Conservation (phyloP, 192 early-diverging fungal species). For the Backusella australiensis region DNA sequence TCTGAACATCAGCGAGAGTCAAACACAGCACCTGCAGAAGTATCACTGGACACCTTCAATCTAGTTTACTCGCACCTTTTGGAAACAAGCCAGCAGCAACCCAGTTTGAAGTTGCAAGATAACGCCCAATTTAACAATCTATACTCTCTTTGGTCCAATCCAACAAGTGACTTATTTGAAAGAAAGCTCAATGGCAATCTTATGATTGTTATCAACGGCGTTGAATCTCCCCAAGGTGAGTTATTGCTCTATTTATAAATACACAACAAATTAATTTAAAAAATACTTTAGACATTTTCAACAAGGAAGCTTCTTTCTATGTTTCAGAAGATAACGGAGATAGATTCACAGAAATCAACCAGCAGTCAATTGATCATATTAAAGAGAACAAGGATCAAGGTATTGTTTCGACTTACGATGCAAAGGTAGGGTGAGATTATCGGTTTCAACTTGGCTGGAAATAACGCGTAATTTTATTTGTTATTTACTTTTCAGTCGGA, state of each 20-base stretch:
- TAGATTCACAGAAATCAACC: background rate
- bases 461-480: conserved; percentile 6
- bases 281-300: background rate
- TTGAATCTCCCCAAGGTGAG: conserved; percentile 19
- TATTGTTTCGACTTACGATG: background rate
- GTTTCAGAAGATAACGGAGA: conserved; percentile 12
- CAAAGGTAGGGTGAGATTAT: background rate
- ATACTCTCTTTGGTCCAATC: conserved; percentile 11
- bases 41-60: conserved; percentile 16
- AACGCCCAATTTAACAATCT: background rate
- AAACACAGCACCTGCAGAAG: conserved; percentile 16
- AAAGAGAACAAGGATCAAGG: background rate
- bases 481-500: conserved; percentile 6
- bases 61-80: conserved; percentile 22
- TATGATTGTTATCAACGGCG: conserved; percentile 21
- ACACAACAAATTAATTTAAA: background rate
- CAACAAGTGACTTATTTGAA: conserved; percentile 2
- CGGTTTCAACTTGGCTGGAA: background rate
- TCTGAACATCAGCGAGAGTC: background rate
- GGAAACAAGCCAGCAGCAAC: conserved; percentile 12
- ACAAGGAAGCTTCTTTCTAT: conserved; percentile 18
- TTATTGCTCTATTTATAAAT: background rate
- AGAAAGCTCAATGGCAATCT: conserved; percentile 19
- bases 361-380: background rate
- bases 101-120: conserved; percentile 16